These are phyloP conservation scores for Neurospora discreta DNA, from an alignment of 495 filamentous ascomycete genomes.

Conservation along the genomic window DNA sequence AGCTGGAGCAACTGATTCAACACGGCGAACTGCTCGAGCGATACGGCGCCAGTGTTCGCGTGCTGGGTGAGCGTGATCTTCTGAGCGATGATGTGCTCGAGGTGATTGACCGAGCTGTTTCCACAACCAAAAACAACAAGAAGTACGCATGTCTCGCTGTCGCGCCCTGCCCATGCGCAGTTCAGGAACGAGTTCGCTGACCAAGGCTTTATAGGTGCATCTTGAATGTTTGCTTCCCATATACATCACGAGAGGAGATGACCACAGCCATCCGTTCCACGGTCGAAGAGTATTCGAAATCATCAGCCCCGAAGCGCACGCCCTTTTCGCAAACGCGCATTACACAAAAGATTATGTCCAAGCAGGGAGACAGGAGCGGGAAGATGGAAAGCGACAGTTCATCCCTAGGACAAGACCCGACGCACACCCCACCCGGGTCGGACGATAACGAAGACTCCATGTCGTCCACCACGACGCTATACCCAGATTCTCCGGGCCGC, in stretches of 20 bases:
- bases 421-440: slow-evolving; percentile 16
- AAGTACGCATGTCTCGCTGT: slow-evolving; percentile 35
- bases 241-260: slow-evolving; percentile 93
- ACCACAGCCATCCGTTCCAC: slow-evolving; percentile 82
- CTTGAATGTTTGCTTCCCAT: slow-evolving; percentile 94
- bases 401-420: slow-evolving; percentile 8
- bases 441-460: slow-evolving; percentile 44
- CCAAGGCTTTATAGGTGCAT: slow-evolving; percentile 43
- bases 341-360: slow-evolving; percentile 64
- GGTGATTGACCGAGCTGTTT: slow-evolving; percentile 70
- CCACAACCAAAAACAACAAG: slow-evolving; percentile 73
- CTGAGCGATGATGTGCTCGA: slow-evolving; percentile 78
- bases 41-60: slow-evolving; percentile 77
- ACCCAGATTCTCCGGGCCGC: slow-evolving; percentile 36
- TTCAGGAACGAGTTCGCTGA: slow-evolving; percentile 5
- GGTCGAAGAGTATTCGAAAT: slow-evolving; percentile 68
- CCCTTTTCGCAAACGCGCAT: slow-evolving; percentile 83
- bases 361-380: slow-evolving; percentile 37
- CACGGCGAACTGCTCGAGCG: slow-evolving; percentile 88
- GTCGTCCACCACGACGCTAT: slow-evolving; percentile 38
- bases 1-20: slow-evolving; percentile 78
- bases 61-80: slow-evolving; percentile 72
- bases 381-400: slow-evolving; percentile 11
- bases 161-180: background rate
- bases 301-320: slow-evolving; percentile 46